These are phyloP conservation scores for Podospora sp. DNA, from an alignment of 495 filamentous ascomycete species.

Conservation along the genomic window DNA sequence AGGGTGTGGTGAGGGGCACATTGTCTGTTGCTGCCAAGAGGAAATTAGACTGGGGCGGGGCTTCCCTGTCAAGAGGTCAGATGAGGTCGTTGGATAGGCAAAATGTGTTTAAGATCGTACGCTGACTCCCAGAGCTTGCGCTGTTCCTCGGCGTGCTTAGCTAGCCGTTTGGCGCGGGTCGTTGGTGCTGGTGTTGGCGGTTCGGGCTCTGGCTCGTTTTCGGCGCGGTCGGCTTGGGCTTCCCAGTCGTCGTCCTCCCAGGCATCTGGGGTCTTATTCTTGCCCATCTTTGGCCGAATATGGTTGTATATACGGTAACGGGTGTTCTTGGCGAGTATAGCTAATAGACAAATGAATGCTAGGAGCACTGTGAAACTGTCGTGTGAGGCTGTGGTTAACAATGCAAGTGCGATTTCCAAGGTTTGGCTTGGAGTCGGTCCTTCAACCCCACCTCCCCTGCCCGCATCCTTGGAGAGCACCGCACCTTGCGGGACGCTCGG, in stretches of 20 bases:
- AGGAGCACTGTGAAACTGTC: neutral
- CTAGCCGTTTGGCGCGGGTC: conserved; percentile 74
- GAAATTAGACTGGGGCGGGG: conserved; percentile 68
- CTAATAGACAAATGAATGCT: neutral
- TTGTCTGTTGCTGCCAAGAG: conserved; percentile 60
- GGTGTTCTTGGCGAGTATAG: neutral
- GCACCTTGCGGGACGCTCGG: neutral
- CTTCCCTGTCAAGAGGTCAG: conserved; percentile 30
- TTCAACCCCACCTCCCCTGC: neutral
- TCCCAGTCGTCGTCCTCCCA: conserved; percentile 95
- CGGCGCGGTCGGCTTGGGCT: conserved; percentile 62
- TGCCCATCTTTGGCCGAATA: conserved; percentile 50
- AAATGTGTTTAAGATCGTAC: conserved; percentile 49
- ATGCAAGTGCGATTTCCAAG: neutral
- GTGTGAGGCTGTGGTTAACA: neutral
- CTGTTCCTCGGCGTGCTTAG: conserved; percentile 79
- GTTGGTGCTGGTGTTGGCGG: conserved; percentile 47
- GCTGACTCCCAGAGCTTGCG: conserved; percentile 86
- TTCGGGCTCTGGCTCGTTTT: conserved; percentile 49
- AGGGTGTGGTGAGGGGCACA: conserved; percentile 74
- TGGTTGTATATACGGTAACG: neutral
- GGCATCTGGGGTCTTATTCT: conserved; percentile 65
- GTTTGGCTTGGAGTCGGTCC: neutral
- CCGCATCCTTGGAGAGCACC: neutral
- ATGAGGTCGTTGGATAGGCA: too few relatives aligned